Evolutionary conservation across 495 filamentous ascomycete genomes (phyloP).

Genomic region (Rhizodiscina lignyota): DNA sequence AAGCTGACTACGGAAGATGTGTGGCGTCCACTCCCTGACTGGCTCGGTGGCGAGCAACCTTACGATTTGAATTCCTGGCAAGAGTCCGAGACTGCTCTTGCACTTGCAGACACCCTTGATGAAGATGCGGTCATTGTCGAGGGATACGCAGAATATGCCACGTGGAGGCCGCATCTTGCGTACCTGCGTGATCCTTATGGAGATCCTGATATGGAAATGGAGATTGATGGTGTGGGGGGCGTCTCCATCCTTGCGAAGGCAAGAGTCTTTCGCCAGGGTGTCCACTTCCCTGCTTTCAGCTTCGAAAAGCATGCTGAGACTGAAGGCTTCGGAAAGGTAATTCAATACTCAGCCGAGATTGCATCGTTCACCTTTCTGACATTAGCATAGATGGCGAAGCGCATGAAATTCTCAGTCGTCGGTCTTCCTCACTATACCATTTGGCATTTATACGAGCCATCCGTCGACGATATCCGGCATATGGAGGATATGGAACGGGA

Average conservation of each 20-base stretch:
- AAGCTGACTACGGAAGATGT: constrained; percentile 46
- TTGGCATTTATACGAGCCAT: constrained; percentile 98
- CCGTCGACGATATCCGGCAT: constrained; percentile 87
- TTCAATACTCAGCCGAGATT: constrained; percentile 3
- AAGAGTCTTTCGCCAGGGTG: constrained; percentile 80
- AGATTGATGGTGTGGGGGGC: constrained; percentile 93
- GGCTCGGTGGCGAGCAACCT: constrained; percentile 96
- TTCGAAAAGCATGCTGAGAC: constrained; percentile 99
- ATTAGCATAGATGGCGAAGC: constrained; percentile 72
- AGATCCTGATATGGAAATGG: constrained; percentile 99
- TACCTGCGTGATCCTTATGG: constrained; percentile 96
- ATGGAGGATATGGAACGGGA: constrained; percentile 95
- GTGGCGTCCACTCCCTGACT: constrained; percentile 95
- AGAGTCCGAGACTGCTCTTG: constrained; percentile 91
- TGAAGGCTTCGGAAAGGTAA: constrained; percentile 95
- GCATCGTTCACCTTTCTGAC: constrained; percentile 3
- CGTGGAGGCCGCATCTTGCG: constrained; percentile 93
- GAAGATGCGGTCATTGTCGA: constrained; percentile 99
- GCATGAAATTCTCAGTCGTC: constrained; percentile 91
- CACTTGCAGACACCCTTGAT: constrained; percentile 84
- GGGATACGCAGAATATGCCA: constrained; percentile 97
- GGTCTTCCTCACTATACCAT: constrained; percentile 97
- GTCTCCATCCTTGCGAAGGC: constrained; percentile 97
- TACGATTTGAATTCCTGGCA: constrained; percentile 99
- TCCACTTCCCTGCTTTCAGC: constrained; percentile 96